phyloP scores from a whole-genome alignment of 2,329 filamentous ascomycete genomes.

The Cryphonectria carpinicola region DNA sequence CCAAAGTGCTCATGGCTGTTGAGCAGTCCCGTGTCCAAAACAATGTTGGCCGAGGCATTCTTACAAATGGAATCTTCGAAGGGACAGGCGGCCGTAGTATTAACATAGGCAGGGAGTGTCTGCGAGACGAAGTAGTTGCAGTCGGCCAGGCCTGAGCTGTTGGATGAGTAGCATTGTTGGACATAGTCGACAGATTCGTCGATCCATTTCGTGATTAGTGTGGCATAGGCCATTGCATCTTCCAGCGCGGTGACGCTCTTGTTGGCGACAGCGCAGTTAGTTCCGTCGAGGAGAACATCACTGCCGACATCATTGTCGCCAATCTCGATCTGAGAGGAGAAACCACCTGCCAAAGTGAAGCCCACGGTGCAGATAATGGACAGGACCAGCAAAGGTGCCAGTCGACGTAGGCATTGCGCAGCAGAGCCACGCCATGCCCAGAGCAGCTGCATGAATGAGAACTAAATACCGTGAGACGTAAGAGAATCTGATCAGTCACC shows the following conservation, averaged over 20 bases:
- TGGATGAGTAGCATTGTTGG: constrained; percentile 28
- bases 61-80: constrained; percentile 30
- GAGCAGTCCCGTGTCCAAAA: constrained; percentile 30
- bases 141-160: constrained; percentile 15
- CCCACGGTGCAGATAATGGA: constrained; percentile 10
- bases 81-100: constrained; percentile 29
- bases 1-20: constrained; percentile 32
- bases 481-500: neutral
- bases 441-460: neutral
- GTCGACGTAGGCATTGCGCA: neutral
- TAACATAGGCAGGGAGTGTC: neutral
- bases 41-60: constrained; percentile 11
- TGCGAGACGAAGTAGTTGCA: constrained; percentile 11
- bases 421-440: constrained; percentile 13
- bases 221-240: neutral
- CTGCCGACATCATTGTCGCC: constrained; percentile 3
- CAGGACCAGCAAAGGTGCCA: neutral
- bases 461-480: neutral
- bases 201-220: neutral
- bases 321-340: constrained; percentile 15
- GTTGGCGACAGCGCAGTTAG: neutral
- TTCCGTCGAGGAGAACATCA: constrained; percentile 25
- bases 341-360: constrained; percentile 16
- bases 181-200: constrained; percentile 26
- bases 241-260: neutral